These are phyloP conservation scores for Microsporum canis DNA, from an alignment of 2,329 filamentous ascomycete genomes.

Conservation along the genomic window DNA sequence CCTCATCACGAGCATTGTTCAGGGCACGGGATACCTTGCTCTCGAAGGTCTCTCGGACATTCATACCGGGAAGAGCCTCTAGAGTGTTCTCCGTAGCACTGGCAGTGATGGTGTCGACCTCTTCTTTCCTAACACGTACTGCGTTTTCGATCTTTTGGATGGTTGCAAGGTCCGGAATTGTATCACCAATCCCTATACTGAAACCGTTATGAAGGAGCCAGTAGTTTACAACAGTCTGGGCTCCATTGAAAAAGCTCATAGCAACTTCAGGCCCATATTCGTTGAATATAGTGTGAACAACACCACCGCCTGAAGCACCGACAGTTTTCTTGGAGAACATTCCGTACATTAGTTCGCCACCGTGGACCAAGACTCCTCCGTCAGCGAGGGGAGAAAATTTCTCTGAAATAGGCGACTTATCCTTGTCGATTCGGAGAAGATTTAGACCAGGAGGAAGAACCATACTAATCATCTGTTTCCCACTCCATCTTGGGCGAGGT, in stretches of 20 bases:
- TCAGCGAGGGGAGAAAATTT: constrained; percentile 57
- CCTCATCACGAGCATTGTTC: constrained; percentile 91
- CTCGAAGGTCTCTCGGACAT: constrained; percentile 94
- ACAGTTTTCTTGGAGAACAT: constrained; percentile 88
- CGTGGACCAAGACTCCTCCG: constrained; percentile 69
- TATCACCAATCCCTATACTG: constrained; percentile 97
- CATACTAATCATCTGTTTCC: constrained; percentile 94
- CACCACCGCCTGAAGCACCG: constrained; percentile 77
- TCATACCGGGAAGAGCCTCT: constrained; percentile 95
- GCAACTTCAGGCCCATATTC: constrained; percentile 77
- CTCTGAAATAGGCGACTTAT: constrained; percentile 43
- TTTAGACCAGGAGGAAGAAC: constrained; percentile 81
- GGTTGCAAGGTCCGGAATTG: constrained; percentile 77
- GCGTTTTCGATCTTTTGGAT: constrained; percentile 74
- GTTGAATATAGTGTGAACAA: constrained; percentile 93
- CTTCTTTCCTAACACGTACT: constrained; percentile 68
- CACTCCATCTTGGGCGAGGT: constrained; percentile 86
- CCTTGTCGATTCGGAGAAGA: constrained; percentile 53
- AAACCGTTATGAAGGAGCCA: constrained; percentile 95
- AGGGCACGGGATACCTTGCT: constrained; percentile 89
- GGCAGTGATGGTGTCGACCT: constrained; percentile 64
- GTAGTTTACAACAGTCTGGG: constrained; percentile 89
- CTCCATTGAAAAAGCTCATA: constrained; percentile 91
- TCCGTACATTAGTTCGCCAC: constrained; percentile 81
- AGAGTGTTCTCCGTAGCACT: constrained; percentile 75